Evolutionary conservation across 2,329 filamentous ascomycete species (phyloP), one percentile per base, ranked within the genome.

Genomic region (Aspergillus chevalieri): DNA sequence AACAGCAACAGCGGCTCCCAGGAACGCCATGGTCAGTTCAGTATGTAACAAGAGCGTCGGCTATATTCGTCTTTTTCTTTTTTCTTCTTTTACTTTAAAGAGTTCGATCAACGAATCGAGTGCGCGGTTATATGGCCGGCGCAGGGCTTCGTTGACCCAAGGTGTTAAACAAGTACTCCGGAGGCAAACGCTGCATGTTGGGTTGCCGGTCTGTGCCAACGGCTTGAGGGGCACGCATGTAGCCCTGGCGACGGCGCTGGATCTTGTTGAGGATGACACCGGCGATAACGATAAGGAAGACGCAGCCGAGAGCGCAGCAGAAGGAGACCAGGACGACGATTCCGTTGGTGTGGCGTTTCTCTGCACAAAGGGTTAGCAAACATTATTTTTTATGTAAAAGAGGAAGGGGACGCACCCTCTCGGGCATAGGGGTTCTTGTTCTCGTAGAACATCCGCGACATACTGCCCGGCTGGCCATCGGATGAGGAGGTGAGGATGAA

Each of bases 401-500:
- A 41, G 19, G 38, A 22, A 21, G 9, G 3, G 3, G 36, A 41
- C 38, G 19, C 17, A 87, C 85, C 68, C 58, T 74, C 69, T 50
- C 78, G 73, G 22, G 74, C 78, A 72, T 95, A 93, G 64, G 88
- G 87, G 64, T 87, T 83, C 54, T 85, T 75, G 44, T 88, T 86
- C 71, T 94, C 84, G 9, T 91, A 86, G 67, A 98, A 95, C 53
- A 97, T 78, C 57, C 82, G 83, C 30, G 86, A 84, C 61, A 98
- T 81, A 60, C 83, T 91, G 44, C 91, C 89, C 9, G 81, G 75
- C 10, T 77, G 76, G 51, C 83, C 83, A 60, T 83, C 78, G 10
- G 78, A 71, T 51, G 78, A 85, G 43, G 82, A 86, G 2, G 91
- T 87, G 39, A 98, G 79, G 38, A 89, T 80, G 66, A 92, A 95